phyloP scores from a whole-genome alignment of 177 flowering plant genomes.

The Tripterygium wilfordii region DNA sequence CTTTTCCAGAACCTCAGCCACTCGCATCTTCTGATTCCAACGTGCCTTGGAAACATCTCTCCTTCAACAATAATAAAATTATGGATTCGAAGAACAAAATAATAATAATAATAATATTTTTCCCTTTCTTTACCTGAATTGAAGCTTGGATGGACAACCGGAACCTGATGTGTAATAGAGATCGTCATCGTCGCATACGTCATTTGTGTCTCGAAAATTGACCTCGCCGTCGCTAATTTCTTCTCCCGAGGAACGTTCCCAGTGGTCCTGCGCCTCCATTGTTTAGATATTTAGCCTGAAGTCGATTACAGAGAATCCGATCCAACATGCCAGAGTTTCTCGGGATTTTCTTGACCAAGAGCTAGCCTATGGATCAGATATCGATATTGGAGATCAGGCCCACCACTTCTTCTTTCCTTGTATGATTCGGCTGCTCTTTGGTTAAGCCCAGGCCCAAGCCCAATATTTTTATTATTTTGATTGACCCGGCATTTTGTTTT shows the following conservation, averaged over 20 bases:
- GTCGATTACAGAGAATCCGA: too few species aligned
- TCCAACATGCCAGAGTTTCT: too few species aligned
- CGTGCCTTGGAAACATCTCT: slow-evolving; percentile 46
- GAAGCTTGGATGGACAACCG: neutral
- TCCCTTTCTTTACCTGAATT: neutral
- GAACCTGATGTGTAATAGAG: neutral
- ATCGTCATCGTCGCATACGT: neutral
- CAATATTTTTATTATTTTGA: too few species aligned
- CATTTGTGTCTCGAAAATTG: too few species aligned
- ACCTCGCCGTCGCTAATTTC: neutral
- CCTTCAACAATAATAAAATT: slow-evolving; percentile 27
- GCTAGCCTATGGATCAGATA: too few species aligned
- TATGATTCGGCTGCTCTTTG: too few species aligned
- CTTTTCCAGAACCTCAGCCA: slow-evolving; percentile 67
- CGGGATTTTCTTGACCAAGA: too few species aligned
- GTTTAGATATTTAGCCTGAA: too few species aligned
- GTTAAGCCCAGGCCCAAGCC: too few species aligned
- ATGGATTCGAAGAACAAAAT: neutral
- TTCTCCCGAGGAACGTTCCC: neutral
- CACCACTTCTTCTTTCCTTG: too few species aligned
- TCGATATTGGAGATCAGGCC: too few species aligned
- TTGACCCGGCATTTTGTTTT: too few species aligned
- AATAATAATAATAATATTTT: neutral
- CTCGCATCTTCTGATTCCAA: slow-evolving; percentile 61
- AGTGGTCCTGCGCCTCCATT: neutral